Base-by-base conservation (phyloP, 2,329 filamentous ascomycete species). In the Botrytis aclada region DNA sequence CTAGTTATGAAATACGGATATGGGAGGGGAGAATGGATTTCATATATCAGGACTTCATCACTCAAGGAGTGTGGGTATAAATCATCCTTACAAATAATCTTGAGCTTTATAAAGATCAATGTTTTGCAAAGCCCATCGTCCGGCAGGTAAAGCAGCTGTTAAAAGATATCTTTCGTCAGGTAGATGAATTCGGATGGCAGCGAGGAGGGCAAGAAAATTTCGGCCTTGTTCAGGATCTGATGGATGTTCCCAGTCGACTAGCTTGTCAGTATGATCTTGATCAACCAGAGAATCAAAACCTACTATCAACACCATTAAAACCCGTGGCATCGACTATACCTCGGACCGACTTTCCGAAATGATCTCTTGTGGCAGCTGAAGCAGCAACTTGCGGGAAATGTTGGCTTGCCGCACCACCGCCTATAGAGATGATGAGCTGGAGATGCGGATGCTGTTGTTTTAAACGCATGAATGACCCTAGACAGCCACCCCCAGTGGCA, bases 211-310 rank as follows among this genome's bases (percentile, higher is more conserved):
- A 62, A 94, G 82, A 79, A 94, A 95, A 80, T 94, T 87, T 74
- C 86, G 84, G 37, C 92, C 92, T 81, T 95, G 88, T 70, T 89
- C 84, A 2, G 85, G 80, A 79, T 92, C 86, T 71, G 86, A 86
- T 3, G 93, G 93, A 77, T 93, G 92, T 80, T 94, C 90, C 93
- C 93, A 96, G 78, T 92, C 90, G 80, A 96, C 93, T 95, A 63
- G 39, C 16, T 67, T 18, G 47, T 74, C 61, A 74, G 47, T 39
- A 29, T 51, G n/a, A 20, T 29, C 22, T 20, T 62, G 25, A 10
- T 56, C 65, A 32, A 47, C n/a, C 37, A 54, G 22, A 41, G 10
- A 29, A 29, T 29, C 22, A 5, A 63, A 41, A 78, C 87, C 81
- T 83, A 95, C 93, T 90, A 80, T 96, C 93, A 76, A 96, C 90